Base-by-base conservation (phyloP, 2,329 filamentous ascomycete species). In the Fusarium sp. region DNA sequence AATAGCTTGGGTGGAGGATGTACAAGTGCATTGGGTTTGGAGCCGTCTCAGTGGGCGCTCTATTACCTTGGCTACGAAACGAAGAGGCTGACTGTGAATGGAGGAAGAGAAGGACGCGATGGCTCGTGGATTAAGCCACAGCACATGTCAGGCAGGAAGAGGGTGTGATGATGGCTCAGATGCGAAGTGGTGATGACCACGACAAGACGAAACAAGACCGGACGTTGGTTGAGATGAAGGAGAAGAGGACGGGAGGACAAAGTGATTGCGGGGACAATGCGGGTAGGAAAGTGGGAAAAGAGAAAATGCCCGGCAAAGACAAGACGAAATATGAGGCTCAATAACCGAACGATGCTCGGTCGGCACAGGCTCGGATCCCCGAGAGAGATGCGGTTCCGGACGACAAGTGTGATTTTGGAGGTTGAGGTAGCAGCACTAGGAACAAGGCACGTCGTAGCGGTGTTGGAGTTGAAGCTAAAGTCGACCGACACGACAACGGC, bases 291-390 rank as follows among this genome's bases (percentile, higher is more conserved):
- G 34, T 29, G 27, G 6, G 23, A 59, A 31, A 59, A 38, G 23
- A 11, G 40, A 34, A 49, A 27, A 36, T 58, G 54, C n/a, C 33
- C 25, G 56, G 31, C 20, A 38, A 61, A 61, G 60, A 27, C 14
- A 50, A 46, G 61, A 68, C 14, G 57, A 46, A 68, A 27, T 46
- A 29, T 57, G 36, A 53, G 44, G 55, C 53, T 59, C 46, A 23
- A 61, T 33, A n/a, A 14, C 44, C 55, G 38, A 67, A 29, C 42
- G 36, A 65, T 58, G 38, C 50, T 60, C n/a, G 49, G 49, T 70
- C 68, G 68, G 68, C 61, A 55, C 40, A 55, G 33, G 58, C 61
- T 70, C 68, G 68, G 61, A 70, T 68, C 31, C 61, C 68, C 68
- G 68, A 70, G 61, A 50, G n/a, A 44, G 16, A 16, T 62, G 23